Conservation (phyloP, 345 rosid species). For the Sonneratia alba region DNA sequence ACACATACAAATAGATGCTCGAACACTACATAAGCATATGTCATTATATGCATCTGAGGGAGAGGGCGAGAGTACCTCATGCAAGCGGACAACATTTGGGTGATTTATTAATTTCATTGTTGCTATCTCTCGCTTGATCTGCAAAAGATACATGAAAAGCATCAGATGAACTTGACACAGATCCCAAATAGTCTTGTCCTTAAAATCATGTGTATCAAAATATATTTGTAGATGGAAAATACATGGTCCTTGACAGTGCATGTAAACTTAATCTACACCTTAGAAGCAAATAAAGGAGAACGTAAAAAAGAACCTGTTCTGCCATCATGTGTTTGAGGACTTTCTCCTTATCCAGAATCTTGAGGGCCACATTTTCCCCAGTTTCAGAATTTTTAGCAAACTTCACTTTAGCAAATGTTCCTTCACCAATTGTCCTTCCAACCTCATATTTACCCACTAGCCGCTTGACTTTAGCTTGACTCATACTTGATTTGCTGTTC, state of each 20-base stretch:
- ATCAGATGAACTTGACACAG: conserved; percentile 2
- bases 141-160: conserved; percentile 5
- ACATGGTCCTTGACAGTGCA: not conserved
- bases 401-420: conserved; percentile 94
- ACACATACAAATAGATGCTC: too few species aligned
- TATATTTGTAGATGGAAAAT: not conserved
- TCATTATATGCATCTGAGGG: not conserved
- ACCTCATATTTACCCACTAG: conserved; percentile 82
- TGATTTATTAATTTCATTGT: conserved; percentile 91
- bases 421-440: conserved; percentile 98
- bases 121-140: conserved; percentile 87
- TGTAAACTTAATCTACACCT: not conserved
- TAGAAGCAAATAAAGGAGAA: not conserved
- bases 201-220: not conserved
- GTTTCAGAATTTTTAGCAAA: conserved; percentile 85
- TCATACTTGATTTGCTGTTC: conserved; percentile 23
- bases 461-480: conserved; percentile 63
- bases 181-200: not conserved
- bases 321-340: conserved; percentile 95
- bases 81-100: conserved; percentile 79
- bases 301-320: conserved; percentile 53
- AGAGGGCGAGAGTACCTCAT: conserved; percentile 51
- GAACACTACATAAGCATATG: too few species aligned
- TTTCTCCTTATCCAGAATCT: conserved; percentile 95
- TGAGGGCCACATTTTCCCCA: conserved; percentile 74